Base-by-base conservation (phyloP, 331 rosid species). In the Pyracantha coccinea region DNA sequence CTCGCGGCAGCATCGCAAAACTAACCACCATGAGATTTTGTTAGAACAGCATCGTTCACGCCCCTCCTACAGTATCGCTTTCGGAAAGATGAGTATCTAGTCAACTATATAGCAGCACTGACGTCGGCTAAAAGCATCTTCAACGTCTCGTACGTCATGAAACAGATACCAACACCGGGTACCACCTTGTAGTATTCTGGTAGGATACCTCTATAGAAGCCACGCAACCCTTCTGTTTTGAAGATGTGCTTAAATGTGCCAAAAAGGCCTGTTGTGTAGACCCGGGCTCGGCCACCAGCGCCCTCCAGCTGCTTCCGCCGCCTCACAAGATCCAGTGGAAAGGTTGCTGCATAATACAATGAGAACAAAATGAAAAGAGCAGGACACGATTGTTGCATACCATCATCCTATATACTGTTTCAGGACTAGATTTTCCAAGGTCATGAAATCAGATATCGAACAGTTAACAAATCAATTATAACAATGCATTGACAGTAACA, bases 181-280 rank as follows among this genome's bases (percentile, higher is more conserved):
- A 95, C 96, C 84, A 95, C 99, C 88, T 95, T 95, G 86, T 89
- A 95, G 83, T 95, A 95, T 77, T 95, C 98, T 1, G 99, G 98
- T 78, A 95, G 80, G 73, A 95, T 95, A 66, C 99, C 99, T 77
- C 99, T 72, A 84, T 90, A 92, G 19, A 95, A 79, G 82, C 99
- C 98, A 5, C 83, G 82, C 70, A 92, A 15, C 41, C 99, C 98
- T 89, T 92, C 98, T 2, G 97, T 86, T 82, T 47, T 83, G 80
- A 83, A 78, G 69, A 95, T 92, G 78, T 95, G 94, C 76, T 82
- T 85, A 69, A 95, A 92, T 5, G 78, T 80, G 54, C 98, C 99
- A 6, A 79, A 77, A 71, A 95, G 82, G 31, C 98, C 96, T 53
- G 92, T 92, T 0, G 79, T 82, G 83, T 95, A 95, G 59, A 95